phyloP scores from a whole-genome alignment of 1,284 basidiomycete genomes.

The Ustilago bromivora region DNA sequence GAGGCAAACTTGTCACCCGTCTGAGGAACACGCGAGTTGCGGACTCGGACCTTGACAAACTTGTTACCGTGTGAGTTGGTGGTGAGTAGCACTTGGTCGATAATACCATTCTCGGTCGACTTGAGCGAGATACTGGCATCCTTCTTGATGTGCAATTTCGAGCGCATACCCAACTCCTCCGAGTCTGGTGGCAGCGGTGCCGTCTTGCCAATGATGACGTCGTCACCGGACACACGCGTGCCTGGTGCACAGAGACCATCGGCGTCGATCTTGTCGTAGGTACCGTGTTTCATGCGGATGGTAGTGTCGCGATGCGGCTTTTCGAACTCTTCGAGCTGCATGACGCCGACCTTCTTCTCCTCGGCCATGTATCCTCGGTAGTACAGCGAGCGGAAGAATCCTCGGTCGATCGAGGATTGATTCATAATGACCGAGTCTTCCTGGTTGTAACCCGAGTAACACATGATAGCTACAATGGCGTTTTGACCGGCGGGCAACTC shows the following conservation, averaged over 20 bases:
- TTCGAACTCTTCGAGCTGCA: constrained; percentile 88
- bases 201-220: constrained; percentile 99
- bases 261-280: constrained; percentile 97
- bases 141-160: constrained; percentile 86
- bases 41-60: constrained; percentile 97
- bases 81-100: constrained; percentile 96
- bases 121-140: constrained; percentile 98
- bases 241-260: constrained; percentile 96
- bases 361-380: constrained; percentile 97
- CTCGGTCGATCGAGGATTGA: constrained; percentile 96
- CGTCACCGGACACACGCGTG: constrained; percentile 93
- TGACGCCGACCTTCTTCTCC: constrained; percentile 95
- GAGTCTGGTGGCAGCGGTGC: constrained; percentile 95
- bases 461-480: constrained; percentile 96
- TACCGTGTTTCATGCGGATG: constrained; percentile 95
- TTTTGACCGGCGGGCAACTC: constrained; percentile 98
- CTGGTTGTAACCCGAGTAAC: constrained; percentile 99
- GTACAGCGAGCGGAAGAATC: constrained; percentile 97
- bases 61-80: constrained; percentile 96
- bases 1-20: constrained; percentile 99
- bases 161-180: constrained; percentile 95
- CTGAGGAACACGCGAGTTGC: constrained; percentile 94
- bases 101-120: constrained; percentile 95
- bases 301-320: constrained; percentile 94
- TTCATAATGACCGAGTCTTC: constrained; percentile 99